These are phyloP conservation scores for Orbilia javanica DNA, from an alignment of 2,329 filamentous ascomycete species.

Conservation along the genomic window DNA sequence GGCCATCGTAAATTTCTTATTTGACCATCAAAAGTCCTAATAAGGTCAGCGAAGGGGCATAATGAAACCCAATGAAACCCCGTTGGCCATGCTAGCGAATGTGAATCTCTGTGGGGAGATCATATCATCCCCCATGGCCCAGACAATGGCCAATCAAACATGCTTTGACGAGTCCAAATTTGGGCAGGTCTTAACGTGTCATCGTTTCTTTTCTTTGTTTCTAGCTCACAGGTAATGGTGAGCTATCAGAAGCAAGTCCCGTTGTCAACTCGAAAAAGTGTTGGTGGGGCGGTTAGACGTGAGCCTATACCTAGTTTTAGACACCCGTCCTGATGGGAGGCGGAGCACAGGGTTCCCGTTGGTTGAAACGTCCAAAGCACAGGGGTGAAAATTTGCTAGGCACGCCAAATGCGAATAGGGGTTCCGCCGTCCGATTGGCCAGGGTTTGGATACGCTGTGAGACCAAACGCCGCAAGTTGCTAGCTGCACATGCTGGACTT, in stretches of 20 bases:
- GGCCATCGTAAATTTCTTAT: constrained; percentile 42
- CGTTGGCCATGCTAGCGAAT: constrained; percentile 43
- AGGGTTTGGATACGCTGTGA: constrained; percentile 32
- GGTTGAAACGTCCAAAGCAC: constrained; percentile 53
- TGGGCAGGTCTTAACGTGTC: constrained; percentile 51
- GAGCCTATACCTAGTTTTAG: constrained; percentile 45
- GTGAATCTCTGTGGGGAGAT: constrained; percentile 46
- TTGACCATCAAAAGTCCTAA: constrained; percentile 36
- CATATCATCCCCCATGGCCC: constrained; percentile 28
- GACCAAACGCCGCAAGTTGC: constrained; percentile 51
- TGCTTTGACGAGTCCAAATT: constrained; percentile 33
- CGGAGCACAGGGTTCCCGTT: constrained; percentile 39
- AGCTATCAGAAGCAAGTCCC: constrained; percentile 8
- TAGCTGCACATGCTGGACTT: constrained; percentile 23
- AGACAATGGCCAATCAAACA: constrained; percentile 39
- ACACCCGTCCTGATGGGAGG: constrained; percentile 22
- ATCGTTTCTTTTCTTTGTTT: constrained; percentile 2
- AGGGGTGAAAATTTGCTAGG: constrained; percentile 47
- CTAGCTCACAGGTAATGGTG: constrained; percentile 12
- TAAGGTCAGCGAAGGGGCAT: constrained; percentile 41
- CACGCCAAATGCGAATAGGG: constrained; percentile 20
- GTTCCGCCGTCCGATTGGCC: constrained; percentile 38
- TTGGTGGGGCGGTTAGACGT: constrained; percentile 55
- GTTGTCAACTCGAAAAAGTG: constrained; percentile 22
- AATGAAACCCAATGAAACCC: constrained; percentile 59